Evolutionary conservation across 768 basidiomycete species (phyloP), one percentile per base, ranked within the genome.

Genomic region (Trametes cingulata): DNA sequence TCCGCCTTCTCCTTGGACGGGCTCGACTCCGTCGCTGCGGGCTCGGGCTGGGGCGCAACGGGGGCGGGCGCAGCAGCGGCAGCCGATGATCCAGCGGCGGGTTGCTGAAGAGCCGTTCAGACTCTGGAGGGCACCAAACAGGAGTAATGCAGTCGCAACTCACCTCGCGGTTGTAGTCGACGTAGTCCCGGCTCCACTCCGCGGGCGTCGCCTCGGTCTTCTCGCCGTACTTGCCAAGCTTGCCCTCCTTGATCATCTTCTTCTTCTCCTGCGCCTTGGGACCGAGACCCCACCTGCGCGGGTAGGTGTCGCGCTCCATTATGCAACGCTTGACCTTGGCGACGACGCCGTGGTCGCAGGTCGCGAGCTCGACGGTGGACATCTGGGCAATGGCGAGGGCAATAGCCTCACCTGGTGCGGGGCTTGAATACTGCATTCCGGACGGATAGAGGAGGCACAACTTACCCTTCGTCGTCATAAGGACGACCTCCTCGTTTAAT

Each of bases 251-350:
- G 64, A 97, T 86, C 84, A 99, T 81, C 75, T 96, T 97, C 81
- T 98, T 99, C 83, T 98, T 98, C 74, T 96, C 90, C 54, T 92
- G 78, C 14, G 97, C 96, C 74, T 95, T 85, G 20, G 97, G 97
- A n/a, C 97, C 97, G 52, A 98, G 84, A 50, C 97, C 97, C 97
- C 97, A 98, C 63, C 95, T 86, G 57, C 97, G 86, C 40, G 97
- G 97, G 74, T 99, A 99, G 19, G 93, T 91, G 74, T 99, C 97
- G 37, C 96, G 88, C 73, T 98, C 97, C 97, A 99, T 99, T 71
- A 99, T 98, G 72, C 96, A 98, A 52, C 97, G 82, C 78, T 99
- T 99, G 71, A 99, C 94, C 78, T 98, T 98, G 36, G 97, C 97
- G 42, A 98, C 96, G 58, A 99, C 93, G 47, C 97, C 97, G 71